Conservation (phyloP, 257 asterid species). For the Plantago elongata region DNA sequence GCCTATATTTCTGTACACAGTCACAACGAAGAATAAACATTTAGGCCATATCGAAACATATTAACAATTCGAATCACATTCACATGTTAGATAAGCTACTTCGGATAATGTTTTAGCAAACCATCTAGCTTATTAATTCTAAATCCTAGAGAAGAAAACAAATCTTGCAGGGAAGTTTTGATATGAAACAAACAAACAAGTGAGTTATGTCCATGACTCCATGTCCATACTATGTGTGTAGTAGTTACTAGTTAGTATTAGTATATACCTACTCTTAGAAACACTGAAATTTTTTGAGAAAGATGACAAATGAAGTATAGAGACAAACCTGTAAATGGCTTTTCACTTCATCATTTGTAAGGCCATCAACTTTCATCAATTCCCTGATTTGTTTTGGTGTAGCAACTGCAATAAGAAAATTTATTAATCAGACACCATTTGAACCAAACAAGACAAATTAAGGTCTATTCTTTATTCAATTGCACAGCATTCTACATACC, state of each 20-base stretch:
- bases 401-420: conserved; percentile 4
- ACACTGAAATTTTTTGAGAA: too few relatives aligned
- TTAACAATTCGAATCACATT: too few relatives aligned
- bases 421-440: not conserved
- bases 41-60: conserved; percentile 7
- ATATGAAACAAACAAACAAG: not conserved
- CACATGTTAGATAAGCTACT: too few relatives aligned
- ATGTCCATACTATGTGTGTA: not conserved
- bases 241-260: too few relatives aligned
- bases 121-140: too few relatives aligned
- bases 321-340: conserved; percentile 72
- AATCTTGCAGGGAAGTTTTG: too few relatives aligned
- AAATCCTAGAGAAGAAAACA: too few relatives aligned
- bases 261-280: too few relatives aligned
- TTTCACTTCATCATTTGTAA: conserved; percentile 12
- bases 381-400: conserved; percentile 16
- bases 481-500: not conserved
- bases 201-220: not conserved
- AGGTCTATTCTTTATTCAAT: not conserved
- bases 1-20: conserved; percentile 53
- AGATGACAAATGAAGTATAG: not conserved
- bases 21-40: not conserved
- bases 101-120: too few relatives aligned
- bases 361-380: conserved; percentile 8
- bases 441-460: not conserved